Percentiles rank a stretch among this genome's conserved stretches.
Evolutionary conservation across 1,284 basidiomycete species (phyloP).

Genomic region (Ustilago hordei): DNA sequence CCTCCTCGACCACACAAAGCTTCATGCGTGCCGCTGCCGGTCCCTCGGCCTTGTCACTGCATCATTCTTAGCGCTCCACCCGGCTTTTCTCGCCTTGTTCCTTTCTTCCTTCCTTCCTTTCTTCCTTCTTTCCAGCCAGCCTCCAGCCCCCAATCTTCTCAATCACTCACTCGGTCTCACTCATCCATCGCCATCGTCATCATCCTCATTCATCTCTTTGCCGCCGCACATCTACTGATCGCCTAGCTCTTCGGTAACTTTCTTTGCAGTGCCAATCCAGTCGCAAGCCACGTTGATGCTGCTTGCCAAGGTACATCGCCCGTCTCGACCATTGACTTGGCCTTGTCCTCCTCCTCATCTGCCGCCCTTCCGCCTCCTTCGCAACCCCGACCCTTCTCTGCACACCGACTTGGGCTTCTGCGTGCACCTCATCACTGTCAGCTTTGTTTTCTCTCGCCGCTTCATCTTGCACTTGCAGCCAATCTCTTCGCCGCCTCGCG

Average conservation of each 20-base stretch:
- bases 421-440: constrained; percentile 7
- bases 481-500: constrained; percentile 30
- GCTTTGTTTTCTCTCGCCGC: constrained; percentile 18
- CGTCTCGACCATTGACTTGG: neutral
- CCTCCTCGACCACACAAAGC: constrained; percentile 17
- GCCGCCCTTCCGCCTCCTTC: constrained; percentile 14
- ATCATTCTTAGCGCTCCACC: constrained; percentile 26
- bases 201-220: neutral
- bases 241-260: neutral
- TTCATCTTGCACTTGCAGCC: constrained; percentile 3
- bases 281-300: neutral
- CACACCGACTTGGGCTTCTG: constrained; percentile 18
- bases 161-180: constrained; percentile 7
- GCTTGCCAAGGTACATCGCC: constrained; percentile 2
- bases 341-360: constrained; percentile 3
- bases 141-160: neutral
- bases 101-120: neutral
- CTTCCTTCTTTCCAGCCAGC: constrained; percentile 2
- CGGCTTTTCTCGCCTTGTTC: constrained; percentile 18
- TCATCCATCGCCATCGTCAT: constrained; percentile 16
- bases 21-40: constrained; percentile 46
- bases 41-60: constrained; percentile 37
- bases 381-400: constrained; percentile 26
- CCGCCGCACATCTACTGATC: neutral
- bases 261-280: neutral